Evolutionary conservation across 2,329 filamentous ascomycete genomes (phyloP), one percentile per base, ranked within the genome.

Genomic region (Xylogone sp.): DNA sequence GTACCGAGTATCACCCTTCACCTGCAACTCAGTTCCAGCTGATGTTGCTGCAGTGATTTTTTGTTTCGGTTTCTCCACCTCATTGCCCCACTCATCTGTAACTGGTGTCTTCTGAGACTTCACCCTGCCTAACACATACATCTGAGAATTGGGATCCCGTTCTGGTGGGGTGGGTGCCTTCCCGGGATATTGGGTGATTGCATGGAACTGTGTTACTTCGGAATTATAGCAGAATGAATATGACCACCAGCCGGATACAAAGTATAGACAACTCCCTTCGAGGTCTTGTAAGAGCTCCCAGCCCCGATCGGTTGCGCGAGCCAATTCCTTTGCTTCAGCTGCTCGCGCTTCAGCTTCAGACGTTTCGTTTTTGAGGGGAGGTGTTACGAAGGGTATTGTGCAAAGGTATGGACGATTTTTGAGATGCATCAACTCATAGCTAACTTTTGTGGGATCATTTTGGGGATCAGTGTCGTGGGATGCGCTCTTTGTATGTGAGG

Each of bases 181-280:
- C 1, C 82, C 82, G 18, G 78, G 76, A 18, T 80, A 77, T 0
- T 82, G 79, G 5, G 85, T 77, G 49, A 88, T 71, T 56, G 83
- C 83, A 68, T 89, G 86, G 68, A 88, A 90, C 65, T 90, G 86
- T 65, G 81, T 85, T 51, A 90, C 80, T 58, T 86, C 78, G 43
- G 81, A 73, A 63, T 84, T 84, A 69, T 88, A 87, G 70, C 86
- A 90, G 67, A 88, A 89, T 29, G 81, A 82, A 65, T 90, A 90
- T 50, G 82, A 86, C 86, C 86, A 90, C 86, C 86, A 90, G 2
- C 85, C 86, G 12, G 79, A 83, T 21, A 86, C 73, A 67, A 83
- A 88, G 67, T 87, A 89, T 59, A 89, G 76, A 68, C 86, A 90
- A 49, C 79, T 78, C 1, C 80, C 84, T 54, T 87, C 78, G 76